Percentiles rank a stretch among this genome's conserved stretches.
Evolutionary conservation across 805 yeast species (phyloP).

Genomic region (Yarrowia keelungensis): DNA sequence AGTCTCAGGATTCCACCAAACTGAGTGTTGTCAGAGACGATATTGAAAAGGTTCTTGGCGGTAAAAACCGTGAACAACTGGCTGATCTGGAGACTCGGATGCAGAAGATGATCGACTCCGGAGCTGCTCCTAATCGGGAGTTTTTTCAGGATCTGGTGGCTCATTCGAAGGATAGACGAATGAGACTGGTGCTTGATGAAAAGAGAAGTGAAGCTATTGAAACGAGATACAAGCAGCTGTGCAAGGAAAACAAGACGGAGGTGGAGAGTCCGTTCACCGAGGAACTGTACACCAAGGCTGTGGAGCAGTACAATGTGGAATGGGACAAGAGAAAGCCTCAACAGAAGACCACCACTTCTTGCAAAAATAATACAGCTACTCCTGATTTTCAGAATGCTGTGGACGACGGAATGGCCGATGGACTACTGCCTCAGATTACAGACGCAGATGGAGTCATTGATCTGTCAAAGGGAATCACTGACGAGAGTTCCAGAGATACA

Average conservation of each 20-base stretch:
- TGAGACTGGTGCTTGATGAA: constrained; percentile 11
- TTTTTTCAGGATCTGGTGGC: constrained; percentile 43
- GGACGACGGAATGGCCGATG: constrained; percentile 36
- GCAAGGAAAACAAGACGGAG: neutral
- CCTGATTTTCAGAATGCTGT: constrained; percentile 8
- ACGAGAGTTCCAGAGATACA: constrained; percentile 18
- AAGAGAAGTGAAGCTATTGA: constrained; percentile 4
- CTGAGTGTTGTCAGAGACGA: constrained; percentile 21
- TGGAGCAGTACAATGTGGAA: constrained; percentile 18
- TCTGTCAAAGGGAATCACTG: constrained; percentile 31
- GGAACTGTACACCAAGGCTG: constrained; percentile 18
- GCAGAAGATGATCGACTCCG: constrained; percentile 44
- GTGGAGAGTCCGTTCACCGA: constrained; percentile 8
- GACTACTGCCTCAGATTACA: constrained; percentile 18
- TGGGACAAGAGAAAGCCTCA: constrained; percentile 26
- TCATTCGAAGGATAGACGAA: constrained; percentile 13
- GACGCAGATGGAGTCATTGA: constrained; percentile 37
- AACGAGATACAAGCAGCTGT: constrained; percentile 24
- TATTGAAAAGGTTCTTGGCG: constrained; percentile 20
- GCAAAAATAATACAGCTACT: neutral
- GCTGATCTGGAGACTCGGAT: constrained; percentile 7
- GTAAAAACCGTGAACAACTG: constrained; percentile 9
- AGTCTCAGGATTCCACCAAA: constrained; percentile 15
- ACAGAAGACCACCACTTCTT: neutral
- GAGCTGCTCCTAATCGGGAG: constrained; percentile 46